Evolutionary conservation across 352 stramenopile genomes (phyloP).

Genomic region (Plasmopara viticola): DNA sequence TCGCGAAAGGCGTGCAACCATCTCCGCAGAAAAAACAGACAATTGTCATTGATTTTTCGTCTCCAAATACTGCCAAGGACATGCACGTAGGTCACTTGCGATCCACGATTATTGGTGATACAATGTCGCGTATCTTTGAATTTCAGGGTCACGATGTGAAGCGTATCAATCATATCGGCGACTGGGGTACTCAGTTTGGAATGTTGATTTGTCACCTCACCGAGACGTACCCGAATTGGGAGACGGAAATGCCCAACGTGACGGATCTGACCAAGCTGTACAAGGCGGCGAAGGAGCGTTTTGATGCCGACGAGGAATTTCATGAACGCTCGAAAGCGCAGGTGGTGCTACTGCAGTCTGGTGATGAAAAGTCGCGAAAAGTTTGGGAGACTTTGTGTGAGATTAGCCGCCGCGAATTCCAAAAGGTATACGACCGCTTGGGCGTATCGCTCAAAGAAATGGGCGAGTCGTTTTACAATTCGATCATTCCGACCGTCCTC

Average conservation of each 20-base stretch:
- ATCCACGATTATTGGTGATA: conserved; percentile 90
- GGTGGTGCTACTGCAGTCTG: conserved; percentile 98
- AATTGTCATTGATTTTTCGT: conserved; percentile 81
- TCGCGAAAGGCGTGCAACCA: conserved; percentile 66
- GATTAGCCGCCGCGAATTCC: conserved; percentile 78
- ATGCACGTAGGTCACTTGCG: conserved; percentile 86
- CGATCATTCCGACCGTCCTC: conserved; percentile 82
- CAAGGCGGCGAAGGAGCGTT: conserved; percentile 92
- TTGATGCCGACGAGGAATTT: conserved; percentile 95
- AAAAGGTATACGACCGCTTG: conserved; percentile 81
- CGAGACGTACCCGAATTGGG: conserved; percentile 93
- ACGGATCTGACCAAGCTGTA: conserved; percentile 92
- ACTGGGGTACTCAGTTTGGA: conserved; percentile 95
- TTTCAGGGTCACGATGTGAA: conserved; percentile 80
- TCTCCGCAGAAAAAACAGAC: conserved; percentile 77
- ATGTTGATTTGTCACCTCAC: conserved; percentile 99
- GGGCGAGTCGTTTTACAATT: conserved; percentile 86
- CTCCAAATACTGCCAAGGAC: conserved; percentile 86
- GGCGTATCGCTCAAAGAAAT: conserved; percentile 71
- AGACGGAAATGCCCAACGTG: conserved; percentile 92
- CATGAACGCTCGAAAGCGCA: conserved; percentile 95
- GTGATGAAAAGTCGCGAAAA: conserved; percentile 68
- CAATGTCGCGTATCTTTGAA: conserved; percentile 81
- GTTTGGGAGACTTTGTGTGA: conserved; percentile 81
- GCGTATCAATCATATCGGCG: conserved; percentile 81